These are phyloP conservation scores for Hypoxylon perforatum DNA, from an alignment of 495 filamentous ascomycete species.

Conservation along the genomic window DNA sequence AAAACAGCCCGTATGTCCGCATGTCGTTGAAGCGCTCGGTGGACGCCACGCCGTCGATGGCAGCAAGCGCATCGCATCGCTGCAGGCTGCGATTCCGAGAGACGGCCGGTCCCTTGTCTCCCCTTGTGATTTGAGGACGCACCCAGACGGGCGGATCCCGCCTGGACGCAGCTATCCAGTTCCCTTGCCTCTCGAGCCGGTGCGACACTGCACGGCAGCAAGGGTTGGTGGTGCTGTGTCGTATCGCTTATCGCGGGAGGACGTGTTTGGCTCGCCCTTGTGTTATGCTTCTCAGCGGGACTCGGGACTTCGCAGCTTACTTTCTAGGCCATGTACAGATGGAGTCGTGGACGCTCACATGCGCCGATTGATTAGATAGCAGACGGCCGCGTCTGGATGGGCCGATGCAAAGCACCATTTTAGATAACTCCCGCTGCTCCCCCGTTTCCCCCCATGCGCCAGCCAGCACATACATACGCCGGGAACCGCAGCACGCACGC, in stretches of 20 bases:
- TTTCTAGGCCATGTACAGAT: conserved; percentile 36
- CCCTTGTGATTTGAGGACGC: conserved; percentile 36
- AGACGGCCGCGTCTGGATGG: conserved; percentile 24
- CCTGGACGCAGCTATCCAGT: conserved; percentile 32
- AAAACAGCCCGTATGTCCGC: neutral
- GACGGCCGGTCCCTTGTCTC: conserved; percentile 20
- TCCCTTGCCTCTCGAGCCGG: neutral
- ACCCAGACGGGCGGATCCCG: conserved; percentile 30
- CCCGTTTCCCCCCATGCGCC: neutral
- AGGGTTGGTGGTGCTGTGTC: conserved; percentile 13
- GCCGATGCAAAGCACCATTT: conserved; percentile 42
- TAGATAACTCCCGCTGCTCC: conserved; percentile 1
- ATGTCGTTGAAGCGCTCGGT: conserved; percentile 14
- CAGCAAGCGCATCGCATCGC: conserved; percentile 11
- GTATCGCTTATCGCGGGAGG: conserved; percentile 42
- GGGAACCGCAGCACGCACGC: neutral
- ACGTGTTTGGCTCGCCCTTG: conserved; percentile 27
- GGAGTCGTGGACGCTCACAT: conserved; percentile 22
- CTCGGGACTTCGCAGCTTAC: conserved; percentile 34
- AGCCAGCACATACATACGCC: conserved; percentile 1
- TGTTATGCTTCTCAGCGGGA: neutral
- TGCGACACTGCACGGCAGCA: conserved; percentile 23
- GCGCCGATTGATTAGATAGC: conserved; percentile 44
- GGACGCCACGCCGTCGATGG: conserved; percentile 37
- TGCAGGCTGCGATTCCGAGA: conserved; percentile 27